Evolutionary conservation across 441 rosid species (phyloP), one percentile per base, ranked within the genome.

Genomic region (Croton laevigatus): DNA sequence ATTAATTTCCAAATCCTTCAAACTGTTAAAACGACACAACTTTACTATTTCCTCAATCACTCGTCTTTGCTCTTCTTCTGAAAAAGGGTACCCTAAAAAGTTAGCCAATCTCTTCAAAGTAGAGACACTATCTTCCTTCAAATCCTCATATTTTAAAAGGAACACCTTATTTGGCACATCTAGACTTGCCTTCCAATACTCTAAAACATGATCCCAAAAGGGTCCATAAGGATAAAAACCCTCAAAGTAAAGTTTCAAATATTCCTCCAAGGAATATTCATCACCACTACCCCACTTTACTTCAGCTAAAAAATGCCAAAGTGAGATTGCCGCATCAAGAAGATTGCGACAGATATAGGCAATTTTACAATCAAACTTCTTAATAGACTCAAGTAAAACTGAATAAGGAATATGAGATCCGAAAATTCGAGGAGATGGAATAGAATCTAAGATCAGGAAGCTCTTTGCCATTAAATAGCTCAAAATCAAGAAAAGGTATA

Each of bases 121-220:
- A 3, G 76, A 52, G 14, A 49, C 65, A 0, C 46, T 69, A 60
- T 91, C 89, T 68, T 77, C 79, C 76, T 89, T 89, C 79, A 91
- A 59, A 45, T 87, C 93, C 69, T 93, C 97, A 55, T 93, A 91
- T 54, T 68, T 75, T 60, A 93, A 42, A 80, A 89, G 87, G 69
- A 91, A 22, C 38, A 89, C 86, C 66, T 79, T 85, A 11, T 87
- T 77, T 17, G 90, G 92, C 14, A 69, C 78, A 73, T 76, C 79
- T 75, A 67, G 22, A 78, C 98, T 93, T 59, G 80, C 90, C 5
- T 73, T 83, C 90, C 91, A 90, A 67, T 87, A 93, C 66, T 92
- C 96, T 76, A 93, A 64, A 89, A 93, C 76, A 62, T 93, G 96
- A 7, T 86, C 84, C 96, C 92, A 89, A 68, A 87, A 91, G 0